phyloP scores from a whole-genome alignment of 768 basidiomycete species.

The Candolleomyces aberdarensis region DNA sequence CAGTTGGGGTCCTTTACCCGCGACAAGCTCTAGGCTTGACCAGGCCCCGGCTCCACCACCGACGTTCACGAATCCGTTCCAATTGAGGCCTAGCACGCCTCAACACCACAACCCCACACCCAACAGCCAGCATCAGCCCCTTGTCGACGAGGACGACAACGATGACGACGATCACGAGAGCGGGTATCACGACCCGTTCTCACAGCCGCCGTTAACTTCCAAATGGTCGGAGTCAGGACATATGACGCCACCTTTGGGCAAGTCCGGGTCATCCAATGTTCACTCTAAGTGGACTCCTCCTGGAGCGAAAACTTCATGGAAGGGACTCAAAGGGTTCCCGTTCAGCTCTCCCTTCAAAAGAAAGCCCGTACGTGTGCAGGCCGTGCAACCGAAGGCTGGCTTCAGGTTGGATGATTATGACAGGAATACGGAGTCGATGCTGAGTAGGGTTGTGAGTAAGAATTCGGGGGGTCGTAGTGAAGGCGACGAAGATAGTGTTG shows the following conservation, averaged over 20 bases:
- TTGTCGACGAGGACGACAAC: too few species aligned
- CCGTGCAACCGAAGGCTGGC: constrained; percentile 2
- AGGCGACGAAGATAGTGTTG: neutral
- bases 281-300: neutral
- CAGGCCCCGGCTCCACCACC: too few species aligned
- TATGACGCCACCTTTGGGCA: neutral
- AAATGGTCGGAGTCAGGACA: constrained; percentile 7
- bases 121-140: too few species aligned
- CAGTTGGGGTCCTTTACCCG: too few species aligned
- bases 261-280: neutral
- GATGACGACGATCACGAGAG: too few species aligned
- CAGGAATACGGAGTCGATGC: neutral
- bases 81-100: too few species aligned
- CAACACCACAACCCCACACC: too few species aligned
- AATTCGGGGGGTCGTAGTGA: too few species aligned
- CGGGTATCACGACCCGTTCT: too few species aligned
- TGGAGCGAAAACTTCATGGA: neutral
- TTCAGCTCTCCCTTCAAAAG: constrained; percentile 3
- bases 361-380: constrained; percentile 2
- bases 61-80: too few species aligned
- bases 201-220: neutral
- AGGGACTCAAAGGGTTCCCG: neutral
- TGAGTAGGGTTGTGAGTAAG: neutral
- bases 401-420: constrained; percentile 8
- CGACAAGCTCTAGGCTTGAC: too few species aligned